Base-by-base conservation (phyloP, 352 stramenopile genomes). In the Plasmopara viticola region DNA sequence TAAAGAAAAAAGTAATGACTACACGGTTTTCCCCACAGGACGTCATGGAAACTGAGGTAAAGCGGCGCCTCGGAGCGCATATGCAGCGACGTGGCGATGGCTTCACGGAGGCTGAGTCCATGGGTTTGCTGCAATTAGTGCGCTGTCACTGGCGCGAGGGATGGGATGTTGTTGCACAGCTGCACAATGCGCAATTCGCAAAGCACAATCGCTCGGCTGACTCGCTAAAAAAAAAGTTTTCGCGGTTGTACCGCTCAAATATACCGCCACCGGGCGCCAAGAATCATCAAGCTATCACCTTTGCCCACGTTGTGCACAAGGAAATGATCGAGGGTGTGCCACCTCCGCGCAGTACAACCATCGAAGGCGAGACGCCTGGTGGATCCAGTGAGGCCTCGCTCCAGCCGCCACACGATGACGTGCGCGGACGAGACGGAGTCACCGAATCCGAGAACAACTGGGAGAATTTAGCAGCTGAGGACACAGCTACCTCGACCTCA, bases 201-300 rank as follows among this genome's bases (percentile, higher is more conserved):
- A 65, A 67, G 28, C 57, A 72, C 42, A 67, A 58, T 47, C 67
- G 67, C 33, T 68, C 67, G 14, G 60, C 60, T 42, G 67, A 76
- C 20, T 76, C 67, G 29, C 67, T 76, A 42, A 72, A 72, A 45
- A 72, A 72, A 48, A 76, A 76, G 51, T 76, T 73, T 30, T 67
- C 63, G 5, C 58, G 64, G 6, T 46, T 76, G 15, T 70, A 72
- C 38, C 64, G 67, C 28, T 48, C 53, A 7, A 67, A 53, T 13
- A 50, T 68, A 18, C 50, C 64, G 17, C 45, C 55, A n/a, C 67
- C 57, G n/a, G 64, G 64, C 5, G 60, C 56, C 35, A 72, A 72
- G 53, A 72, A 72, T 40, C 52, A 72, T 30, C 51, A 68, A 40
- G 64, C 58, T 9, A 66, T 72, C 33, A 47, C 45, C 9, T 65